Conservation (phyloP, 78 protist species). For the Capsaspora owczarzaki region DNA sequence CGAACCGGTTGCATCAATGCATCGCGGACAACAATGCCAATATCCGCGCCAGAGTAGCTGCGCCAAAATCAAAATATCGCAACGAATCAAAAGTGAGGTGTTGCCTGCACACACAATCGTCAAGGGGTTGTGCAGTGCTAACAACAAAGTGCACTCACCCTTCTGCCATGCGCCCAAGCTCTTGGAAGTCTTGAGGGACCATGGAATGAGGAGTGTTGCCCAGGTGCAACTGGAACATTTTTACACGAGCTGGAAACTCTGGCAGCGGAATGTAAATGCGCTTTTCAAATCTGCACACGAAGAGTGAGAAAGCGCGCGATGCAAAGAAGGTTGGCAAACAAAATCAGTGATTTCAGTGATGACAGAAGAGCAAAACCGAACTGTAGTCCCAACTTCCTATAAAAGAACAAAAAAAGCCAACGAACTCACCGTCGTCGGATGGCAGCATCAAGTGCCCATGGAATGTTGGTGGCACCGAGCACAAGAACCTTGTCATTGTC, state of each 20-base stretch:
- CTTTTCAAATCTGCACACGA: conserved; percentile 51
- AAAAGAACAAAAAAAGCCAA: neutral
- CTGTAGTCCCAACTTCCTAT: neutral
- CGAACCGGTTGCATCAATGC: conserved; percentile 94
- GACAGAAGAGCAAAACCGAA: neutral
- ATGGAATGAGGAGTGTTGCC: conserved; percentile 73
- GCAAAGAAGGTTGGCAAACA: conserved; percentile 7
- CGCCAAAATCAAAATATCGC: too few relatives aligned
- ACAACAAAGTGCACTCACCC: conserved; percentile 12
- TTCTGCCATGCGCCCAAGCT: conserved; percentile 67
- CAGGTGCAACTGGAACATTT: conserved; percentile 75
- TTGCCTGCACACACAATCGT: too few relatives aligned
- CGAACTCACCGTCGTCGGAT: conserved; percentile 73
- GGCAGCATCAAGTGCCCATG: conserved; percentile 95
- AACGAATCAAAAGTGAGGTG: too few relatives aligned
- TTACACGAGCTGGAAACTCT: conserved; percentile 63
- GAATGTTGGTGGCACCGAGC: conserved; percentile 98
- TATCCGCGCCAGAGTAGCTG: conserved; percentile 87
- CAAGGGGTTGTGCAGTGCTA: too few relatives aligned
- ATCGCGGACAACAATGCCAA: conserved; percentile 72
- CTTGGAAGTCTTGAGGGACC: conserved; percentile 26
- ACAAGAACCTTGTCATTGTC: conserved; percentile 86
- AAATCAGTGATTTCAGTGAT: neutral
- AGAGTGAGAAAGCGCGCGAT: too few relatives aligned
- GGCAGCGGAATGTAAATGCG: conserved; percentile 88